Conservation (phyloP, 1,139 yeast genomes). For the Geotrichum restrictum region DNA sequence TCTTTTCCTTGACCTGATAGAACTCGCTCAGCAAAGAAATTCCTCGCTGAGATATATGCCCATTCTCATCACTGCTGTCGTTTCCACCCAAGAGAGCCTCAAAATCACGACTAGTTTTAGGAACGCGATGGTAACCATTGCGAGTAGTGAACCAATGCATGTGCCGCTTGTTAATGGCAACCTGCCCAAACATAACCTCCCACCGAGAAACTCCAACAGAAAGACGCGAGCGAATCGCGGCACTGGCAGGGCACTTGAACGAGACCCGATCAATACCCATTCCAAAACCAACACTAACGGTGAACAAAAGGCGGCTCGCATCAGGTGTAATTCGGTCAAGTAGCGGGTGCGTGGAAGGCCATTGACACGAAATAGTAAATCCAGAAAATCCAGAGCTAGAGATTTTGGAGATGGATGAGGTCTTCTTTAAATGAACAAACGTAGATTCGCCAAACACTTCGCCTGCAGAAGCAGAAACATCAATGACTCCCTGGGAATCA, state of each 20-base stretch:
- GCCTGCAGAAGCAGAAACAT: constrained; percentile 7
- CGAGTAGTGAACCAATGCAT: constrained; percentile 15
- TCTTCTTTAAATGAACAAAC: constrained; percentile 3
- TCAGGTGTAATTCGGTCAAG: constrained; percentile 24
- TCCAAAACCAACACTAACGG: neutral
- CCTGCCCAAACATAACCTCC: constrained; percentile 22
- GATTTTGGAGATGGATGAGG: neutral
- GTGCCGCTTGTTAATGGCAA: constrained; percentile 5
- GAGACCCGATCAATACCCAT: neutral
- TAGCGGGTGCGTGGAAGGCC: constrained; percentile 24
- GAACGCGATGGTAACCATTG: constrained; percentile 19
- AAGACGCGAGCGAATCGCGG: constrained; percentile 9
- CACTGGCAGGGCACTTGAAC: neutral
- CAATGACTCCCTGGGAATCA: constrained; percentile 25
- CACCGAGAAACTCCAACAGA: constrained; percentile 20
- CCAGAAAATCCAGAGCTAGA: constrained; percentile 28
- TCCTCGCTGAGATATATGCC: constrained; percentile 21
- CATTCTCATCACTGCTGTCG: constrained; percentile 12
- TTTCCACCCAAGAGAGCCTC: constrained; percentile 18
- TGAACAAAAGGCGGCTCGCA: constrained; percentile 14
- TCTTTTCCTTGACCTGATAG: constrained; percentile 14
- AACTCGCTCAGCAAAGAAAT: constrained; percentile 26
- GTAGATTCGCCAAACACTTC: constrained; percentile 14
- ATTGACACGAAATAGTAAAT: constrained; percentile 25
- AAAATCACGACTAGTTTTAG: constrained; percentile 22